Base-by-base conservation (phyloP, 352 stramenopile genomes). In the Saprolegnia parasitica region DNA sequence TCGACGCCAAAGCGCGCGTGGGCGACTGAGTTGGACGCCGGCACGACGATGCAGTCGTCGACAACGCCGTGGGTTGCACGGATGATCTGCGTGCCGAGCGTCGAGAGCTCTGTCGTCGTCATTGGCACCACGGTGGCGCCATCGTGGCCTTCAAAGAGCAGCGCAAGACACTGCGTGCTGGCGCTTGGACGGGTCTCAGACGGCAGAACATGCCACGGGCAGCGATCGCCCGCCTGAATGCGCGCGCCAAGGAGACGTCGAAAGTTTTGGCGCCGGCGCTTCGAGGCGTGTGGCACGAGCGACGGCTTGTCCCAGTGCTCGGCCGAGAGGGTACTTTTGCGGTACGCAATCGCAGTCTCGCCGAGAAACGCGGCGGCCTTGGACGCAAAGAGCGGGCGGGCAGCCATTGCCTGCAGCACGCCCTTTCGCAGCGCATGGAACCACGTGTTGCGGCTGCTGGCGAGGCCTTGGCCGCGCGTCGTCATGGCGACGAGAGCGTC, bases 401-500 rank as follows among this genome's bases (percentile, higher is more conserved):
- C 18, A 5, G 60, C 40, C 8, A 67, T 21, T 5, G 16, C 20
- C 20, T 21, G 23, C 11, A 67, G 8, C n/a, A 46, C 60, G 40
- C 5, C 20, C 11, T 67, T 67, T 11, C 60, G 32, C 9, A 67
- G 20, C 10, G 15, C 16, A n/a, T 67, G 60, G 23, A 67, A 32
- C 24, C 21, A 2, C 15, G 40, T 20, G 18, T 45, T 56, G 20
- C 60, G 60, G 21, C 56, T 56, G 46, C 60, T 67, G 1, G 37
- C 13, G 24, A 37, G 8, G 20, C 15, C 16, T 24, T 61, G 40
- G 15, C 23, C 40, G 50, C 21, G 49, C 62, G 18, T 35, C 16
- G 37, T 37, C 54, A 57, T 29, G 21, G 18, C 60, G 32, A 67
- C 56, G 40, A 67, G 42, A 8, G 62, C 42, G 24, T 67, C 10